phyloP scores from a whole-genome alignment of 306 rosid genomes.

The Cicer arietinum region DNA sequence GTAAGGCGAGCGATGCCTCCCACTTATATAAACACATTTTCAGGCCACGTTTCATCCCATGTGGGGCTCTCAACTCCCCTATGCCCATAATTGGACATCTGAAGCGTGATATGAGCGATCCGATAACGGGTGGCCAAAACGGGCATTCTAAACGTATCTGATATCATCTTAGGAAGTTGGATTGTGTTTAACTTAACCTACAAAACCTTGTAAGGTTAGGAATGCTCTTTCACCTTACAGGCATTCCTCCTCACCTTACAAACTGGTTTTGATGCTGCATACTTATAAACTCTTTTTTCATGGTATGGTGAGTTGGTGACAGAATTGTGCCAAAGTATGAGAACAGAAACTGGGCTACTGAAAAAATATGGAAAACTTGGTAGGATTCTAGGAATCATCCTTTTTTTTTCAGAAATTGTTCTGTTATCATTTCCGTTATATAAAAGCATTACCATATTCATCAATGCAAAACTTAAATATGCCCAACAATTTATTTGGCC shows the following conservation, averaged over 20 bases:
- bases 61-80: too few relatives aligned
- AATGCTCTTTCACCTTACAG: too few relatives aligned
- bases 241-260: background rate
- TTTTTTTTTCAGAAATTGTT: background rate
- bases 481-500: background rate
- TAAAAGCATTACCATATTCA: background rate
- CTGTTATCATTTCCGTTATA: constrained; percentile 8
- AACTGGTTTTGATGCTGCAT: background rate
- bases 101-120: too few relatives aligned
- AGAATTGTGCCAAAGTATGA: background rate
- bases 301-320: background rate
- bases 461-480: constrained; percentile 9
- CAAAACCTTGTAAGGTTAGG: too few relatives aligned
- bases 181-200: too few relatives aligned
- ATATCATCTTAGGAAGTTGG: too few relatives aligned
- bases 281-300: background rate
- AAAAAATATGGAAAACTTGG: constrained; percentile 9
- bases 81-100: too few relatives aligned
- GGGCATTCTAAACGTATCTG: too few relatives aligned
- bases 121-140: too few relatives aligned
- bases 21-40: background rate
- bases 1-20: background rate
- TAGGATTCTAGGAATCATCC: constrained; percentile 14
- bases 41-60: too few relatives aligned
- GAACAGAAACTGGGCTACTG: constrained; percentile 15